Base-by-base conservation (phyloP, 2,329 filamentous ascomycete species). In the Aspergillus calidoustus region DNA sequence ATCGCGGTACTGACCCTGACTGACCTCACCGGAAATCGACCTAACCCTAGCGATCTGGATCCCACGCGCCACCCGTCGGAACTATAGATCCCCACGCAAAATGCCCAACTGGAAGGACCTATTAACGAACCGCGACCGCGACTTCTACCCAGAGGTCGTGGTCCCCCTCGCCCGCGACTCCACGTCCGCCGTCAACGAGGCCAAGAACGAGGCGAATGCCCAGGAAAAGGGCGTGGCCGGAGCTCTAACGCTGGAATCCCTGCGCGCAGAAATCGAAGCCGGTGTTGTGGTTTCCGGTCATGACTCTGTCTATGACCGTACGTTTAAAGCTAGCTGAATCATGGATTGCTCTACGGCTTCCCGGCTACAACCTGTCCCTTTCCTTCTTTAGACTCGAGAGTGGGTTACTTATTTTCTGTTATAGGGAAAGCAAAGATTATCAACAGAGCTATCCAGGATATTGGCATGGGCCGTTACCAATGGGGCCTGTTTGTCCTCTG, bases 391-490 rank as follows among this genome's bases (percentile, higher is more conserved):
- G 31, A 11, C 19, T 41, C 2, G 17, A 58, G 51, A 67, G 69
- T 41, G 34, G 11, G 4, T 41, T 41, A 11, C 73, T 75, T 66
- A 77, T 68, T 28, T 56, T 54, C 44, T 57, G 54, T 38, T 68
- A 57, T 57, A 89, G 87, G 88, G 67, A 92, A 91, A 74, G 89
- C 89, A 17, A 91, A 90, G 72, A 85, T 96, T 64, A 90, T 96
- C 74, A 95, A 94, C 77, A 89, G 90, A 74, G 92, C 92, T 28
- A 87, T 96, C 59, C 88, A 92, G 71, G 91, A 96, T 72, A 95
- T 95, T 69, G 92, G 92, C 38, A 95, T 96, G 90, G 92, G 92
- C 34, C 82, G 81, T 59, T 96, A 96, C 72, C 92, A 96, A 72
- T 95, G 91, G 91, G 84, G 91, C 69, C 81, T 96, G 3, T 96